Conservation (phyloP, 2,329 filamentous ascomycete species). For the Cyanodermella asteris region DNA sequence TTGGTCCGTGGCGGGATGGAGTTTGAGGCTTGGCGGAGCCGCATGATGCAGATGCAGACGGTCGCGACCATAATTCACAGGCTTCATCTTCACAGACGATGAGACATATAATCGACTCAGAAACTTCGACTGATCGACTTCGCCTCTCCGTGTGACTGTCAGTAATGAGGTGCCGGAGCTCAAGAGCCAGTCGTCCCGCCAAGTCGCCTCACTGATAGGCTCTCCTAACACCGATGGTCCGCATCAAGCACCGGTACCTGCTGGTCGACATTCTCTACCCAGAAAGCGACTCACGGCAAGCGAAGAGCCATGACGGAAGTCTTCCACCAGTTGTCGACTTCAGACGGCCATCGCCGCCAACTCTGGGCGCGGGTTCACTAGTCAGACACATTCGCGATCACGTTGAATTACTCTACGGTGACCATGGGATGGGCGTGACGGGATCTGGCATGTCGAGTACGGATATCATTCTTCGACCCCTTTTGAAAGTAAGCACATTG, state of each 20-base stretch:
- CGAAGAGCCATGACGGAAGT: conserved; percentile 9
- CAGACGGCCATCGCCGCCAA: conserved; percentile 55
- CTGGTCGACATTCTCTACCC: conserved; percentile 89
- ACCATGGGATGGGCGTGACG: conserved; percentile 63
- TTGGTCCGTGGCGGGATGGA: background rate
- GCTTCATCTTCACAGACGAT: no score
- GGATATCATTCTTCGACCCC: conserved; percentile 7
- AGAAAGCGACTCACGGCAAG: conserved; percentile 16
- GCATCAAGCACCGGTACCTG: conserved; percentile 87
- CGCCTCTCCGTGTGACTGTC: no score
- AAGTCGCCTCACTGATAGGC: no score
- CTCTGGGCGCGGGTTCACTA: conserved; percentile 43
- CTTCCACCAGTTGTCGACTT: conserved; percentile 38
- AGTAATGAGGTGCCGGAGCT: no score
- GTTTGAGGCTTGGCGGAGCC: background rate
- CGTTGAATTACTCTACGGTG: conserved; percentile 57
- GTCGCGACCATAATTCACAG: no score
- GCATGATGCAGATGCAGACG: no score
- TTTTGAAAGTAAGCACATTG: conserved; percentile 1
- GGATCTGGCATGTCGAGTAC: conserved; percentile 47
- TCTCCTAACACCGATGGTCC: no score
- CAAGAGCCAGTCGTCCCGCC: no score
- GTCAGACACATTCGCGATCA: conserved; percentile 48
- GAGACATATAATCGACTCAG: no score
- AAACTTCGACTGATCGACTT: no score